Base-by-base conservation (phyloP, 148 eudicot genomes). In the Spergularia bocconei region DNA sequence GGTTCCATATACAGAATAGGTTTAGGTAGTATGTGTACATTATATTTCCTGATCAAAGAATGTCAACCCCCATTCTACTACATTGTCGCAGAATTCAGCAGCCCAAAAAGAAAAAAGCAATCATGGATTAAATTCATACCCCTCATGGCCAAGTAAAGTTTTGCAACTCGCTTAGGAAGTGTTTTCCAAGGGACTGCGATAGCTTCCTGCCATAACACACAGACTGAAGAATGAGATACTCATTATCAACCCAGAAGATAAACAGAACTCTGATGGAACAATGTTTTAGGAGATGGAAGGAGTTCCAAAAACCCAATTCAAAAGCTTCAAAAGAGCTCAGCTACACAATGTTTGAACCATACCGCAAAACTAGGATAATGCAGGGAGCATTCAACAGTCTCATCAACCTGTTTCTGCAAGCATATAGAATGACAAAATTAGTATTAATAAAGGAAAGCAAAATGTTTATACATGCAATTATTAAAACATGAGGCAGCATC, bases 331-430 rank as follows among this genome's bases (percentile, higher is more conserved):
- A 65, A 63, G 73, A 55, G 21, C 39, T 59, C 15, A 0, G 38
- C 33, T 29, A 5, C 65, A 36, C 25, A 8, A 23, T 17, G 16
- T 25, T 16, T 14, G 19, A 54, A 5, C 41, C 82, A 62, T 92
- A 92, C 99, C 97, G 87, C 94, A 87, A 89, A 92, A 87, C 92
- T 91, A 56, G 94, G 90, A 86, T 89, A 95, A 54, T 82, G 84
- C 52, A 87, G 67, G 71, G 56, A 82, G 87, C 88, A 87, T 78
- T 90, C 94, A 62, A 80, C 75, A 16, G 90, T 71, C 63, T 84
- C 89, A 29, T 89, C 92, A 54, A 68, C 77, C 63, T 85, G 87
- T 80, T 89, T 92, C 99, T 95, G 98, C 81, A 79, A 75, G 71
- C 11, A 20, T 59, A 65, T 52, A 47, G 21, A 58, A 66, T 8